These are phyloP conservation scores for Colletotrichum eremochloae DNA, from an alignment of 2,329 filamentous ascomycete species.

Conservation along the genomic window DNA sequence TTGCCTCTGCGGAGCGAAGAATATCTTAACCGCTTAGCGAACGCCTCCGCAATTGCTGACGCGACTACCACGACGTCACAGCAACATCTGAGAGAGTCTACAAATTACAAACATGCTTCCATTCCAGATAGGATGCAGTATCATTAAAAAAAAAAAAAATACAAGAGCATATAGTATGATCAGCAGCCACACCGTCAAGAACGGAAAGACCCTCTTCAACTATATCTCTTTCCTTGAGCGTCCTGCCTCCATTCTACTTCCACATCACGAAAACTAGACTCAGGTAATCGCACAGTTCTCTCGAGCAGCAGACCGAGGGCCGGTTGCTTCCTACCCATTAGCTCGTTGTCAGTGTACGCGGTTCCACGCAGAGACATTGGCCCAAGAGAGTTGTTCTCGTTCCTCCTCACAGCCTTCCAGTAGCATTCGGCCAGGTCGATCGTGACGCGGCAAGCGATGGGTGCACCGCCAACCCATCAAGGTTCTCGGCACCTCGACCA, in stretches of 20 bases:
- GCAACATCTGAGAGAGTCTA: too few species aligned
- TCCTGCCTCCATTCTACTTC: not conserved
- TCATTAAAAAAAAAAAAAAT: too few species aligned
- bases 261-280: not conserved
- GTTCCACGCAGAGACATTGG: not conserved
- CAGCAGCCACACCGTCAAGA: not conserved
- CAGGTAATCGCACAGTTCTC: not conserved
- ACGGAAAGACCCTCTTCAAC: not conserved
- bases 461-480: not conserved
- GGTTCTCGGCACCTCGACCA: not conserved
- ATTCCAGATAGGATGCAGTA: too few species aligned
- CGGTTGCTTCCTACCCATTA: not conserved
- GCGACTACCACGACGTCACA: too few species aligned
- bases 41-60: too few species aligned
- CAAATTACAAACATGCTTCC: too few species aligned
- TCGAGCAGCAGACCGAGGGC: not conserved
- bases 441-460: slow-evolving; percentile 4
- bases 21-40: too few species aligned
- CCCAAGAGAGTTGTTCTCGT: too few species aligned
- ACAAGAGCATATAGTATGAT: too few species aligned
- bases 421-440: not conserved
- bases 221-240: too few species aligned
- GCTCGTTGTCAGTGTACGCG: not conserved
- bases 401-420: not conserved
- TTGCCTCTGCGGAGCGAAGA: too few species aligned